Evolutionary conservation across 1,284 basidiomycete genomes (phyloP), one percentile per base, ranked within the genome.

Genomic region (Leccinum ambiguum): DNA sequence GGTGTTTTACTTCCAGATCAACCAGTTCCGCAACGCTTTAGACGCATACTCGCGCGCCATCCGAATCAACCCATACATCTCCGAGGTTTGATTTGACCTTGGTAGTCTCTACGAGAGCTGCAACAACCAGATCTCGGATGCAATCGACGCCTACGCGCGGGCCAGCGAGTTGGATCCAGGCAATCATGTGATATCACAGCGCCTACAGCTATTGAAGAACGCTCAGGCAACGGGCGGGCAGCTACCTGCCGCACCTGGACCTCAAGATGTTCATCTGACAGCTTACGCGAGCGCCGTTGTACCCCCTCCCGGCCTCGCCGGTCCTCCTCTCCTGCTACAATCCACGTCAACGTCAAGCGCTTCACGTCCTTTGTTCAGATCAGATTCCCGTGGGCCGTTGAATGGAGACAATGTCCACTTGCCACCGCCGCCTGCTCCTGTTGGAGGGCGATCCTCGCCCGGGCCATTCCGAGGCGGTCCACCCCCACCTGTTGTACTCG

Each of bases 1-100:
- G 64, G 97, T 99, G 0, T 85, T 99, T 2, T 99, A 99, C 78
- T 99, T 98, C 85, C 96, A 98, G 77, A 99, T 99, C 82, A 98
- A 97, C 79, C 97, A 99, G 78, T 99, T 94, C 81, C 92, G 96
- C 61, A 97, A 99, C 75, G 96, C 97, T 0, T 88, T 99, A 36
- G 97, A 99, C 73, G 97, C 97, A 10, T 99, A 99, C 77, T 98
- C 96, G 36, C 92, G 96, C 14, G 97, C 97, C 7, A 99, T 99
- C 72, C 90, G 96, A 66, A 96, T 99, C 79, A 98, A 99, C 75
- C 97, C 97, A 0, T 99, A 97, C 83, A 98, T 99, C 70, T 96
- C 94, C 61, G 97, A 99, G 78, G 97, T 99, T 3, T 99, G 97
- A 97, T 98, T 96, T 79, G 96, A 99, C 79, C 87, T 99, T 30